Evolutionary conservation across 441 rosid species (phyloP).

Genomic region (Rhodomyrtus psidioides): DNA sequence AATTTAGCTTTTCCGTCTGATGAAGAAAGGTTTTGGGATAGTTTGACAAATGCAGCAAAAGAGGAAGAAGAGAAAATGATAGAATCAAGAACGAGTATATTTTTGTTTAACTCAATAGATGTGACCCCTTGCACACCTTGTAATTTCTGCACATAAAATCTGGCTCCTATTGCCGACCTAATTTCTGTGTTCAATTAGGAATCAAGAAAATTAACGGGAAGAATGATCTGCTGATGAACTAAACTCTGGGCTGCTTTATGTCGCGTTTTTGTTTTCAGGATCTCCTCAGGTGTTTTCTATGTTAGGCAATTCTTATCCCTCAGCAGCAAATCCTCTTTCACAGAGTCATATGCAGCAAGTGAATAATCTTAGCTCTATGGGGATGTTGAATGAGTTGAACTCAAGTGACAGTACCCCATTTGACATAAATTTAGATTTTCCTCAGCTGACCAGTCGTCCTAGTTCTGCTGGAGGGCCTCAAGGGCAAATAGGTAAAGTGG

Average conservation of each 20-base stretch:
- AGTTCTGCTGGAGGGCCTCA: conserved; percentile 92
- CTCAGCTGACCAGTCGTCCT: conserved; percentile 87
- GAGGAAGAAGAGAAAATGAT: not conserved
- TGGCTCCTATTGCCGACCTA: not conserved
- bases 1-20: not conserved
- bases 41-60: not conserved
- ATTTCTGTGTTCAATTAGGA: not conserved
- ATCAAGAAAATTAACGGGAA: not conserved
- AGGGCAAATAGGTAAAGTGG: conserved; percentile 75
- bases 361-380: conserved; percentile 80
- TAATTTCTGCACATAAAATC: not conserved
- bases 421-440: conserved; percentile 91
- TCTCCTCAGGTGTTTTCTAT: conserved; percentile 85
- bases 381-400: conserved; percentile 80
- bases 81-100: not conserved
- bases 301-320: conserved; percentile 67
- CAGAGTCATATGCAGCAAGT: conserved; percentile 82
- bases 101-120: not conserved
- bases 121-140: not conserved
- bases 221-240: not conserved
- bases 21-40: not conserved
- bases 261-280: conserved; percentile 33
- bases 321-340: conserved; percentile 79
- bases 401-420: conserved; percentile 78
- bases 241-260: conserved; percentile 7